Evolutionary conservation across 805 yeast species (phyloP).

Genomic region (Zygoascus tannicola): DNA sequence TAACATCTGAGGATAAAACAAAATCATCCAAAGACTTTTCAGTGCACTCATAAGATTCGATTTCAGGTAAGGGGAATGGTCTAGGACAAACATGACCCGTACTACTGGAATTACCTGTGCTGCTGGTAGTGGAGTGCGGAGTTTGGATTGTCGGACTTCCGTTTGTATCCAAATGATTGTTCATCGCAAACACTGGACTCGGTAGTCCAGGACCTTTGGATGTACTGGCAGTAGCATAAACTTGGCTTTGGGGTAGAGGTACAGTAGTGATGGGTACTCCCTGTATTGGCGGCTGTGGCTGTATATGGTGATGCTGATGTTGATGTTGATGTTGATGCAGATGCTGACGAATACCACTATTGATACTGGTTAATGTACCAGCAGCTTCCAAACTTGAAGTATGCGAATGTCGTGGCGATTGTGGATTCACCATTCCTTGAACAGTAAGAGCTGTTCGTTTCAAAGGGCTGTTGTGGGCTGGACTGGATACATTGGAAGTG

Average conservation of each 20-base stretch:
- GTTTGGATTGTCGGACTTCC: not conserved
- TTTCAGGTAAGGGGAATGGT: not conserved
- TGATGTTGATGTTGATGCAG: too few relatives aligned
- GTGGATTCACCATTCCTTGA: not conserved
- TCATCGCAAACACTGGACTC: not conserved
- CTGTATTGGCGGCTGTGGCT: not conserved
- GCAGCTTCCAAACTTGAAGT: not conserved
- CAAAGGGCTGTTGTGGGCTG: not conserved
- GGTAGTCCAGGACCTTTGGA: too few relatives aligned
- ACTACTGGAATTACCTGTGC: not conserved
- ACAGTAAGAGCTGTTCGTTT: not conserved
- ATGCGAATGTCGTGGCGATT: not conserved
- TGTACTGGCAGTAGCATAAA: too few relatives aligned
- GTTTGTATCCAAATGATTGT: not conserved
- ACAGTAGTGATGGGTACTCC: not conserved
- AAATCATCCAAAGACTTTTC: constrained; percentile 69
- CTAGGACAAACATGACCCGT: not conserved
- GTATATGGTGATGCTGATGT: not conserved
- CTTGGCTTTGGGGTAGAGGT: too few relatives aligned
- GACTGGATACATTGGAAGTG: not conserved
- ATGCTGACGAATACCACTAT: not conserved
- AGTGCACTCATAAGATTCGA: constrained; percentile 14
- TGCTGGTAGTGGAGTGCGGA: not conserved
- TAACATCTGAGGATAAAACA: constrained; percentile 49
- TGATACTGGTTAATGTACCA: not conserved